Evolutionary conservation across 768 basidiomycete genomes (phyloP), one percentile per base, ranked within the genome.

Genomic region (Collybia mongolica): DNA sequence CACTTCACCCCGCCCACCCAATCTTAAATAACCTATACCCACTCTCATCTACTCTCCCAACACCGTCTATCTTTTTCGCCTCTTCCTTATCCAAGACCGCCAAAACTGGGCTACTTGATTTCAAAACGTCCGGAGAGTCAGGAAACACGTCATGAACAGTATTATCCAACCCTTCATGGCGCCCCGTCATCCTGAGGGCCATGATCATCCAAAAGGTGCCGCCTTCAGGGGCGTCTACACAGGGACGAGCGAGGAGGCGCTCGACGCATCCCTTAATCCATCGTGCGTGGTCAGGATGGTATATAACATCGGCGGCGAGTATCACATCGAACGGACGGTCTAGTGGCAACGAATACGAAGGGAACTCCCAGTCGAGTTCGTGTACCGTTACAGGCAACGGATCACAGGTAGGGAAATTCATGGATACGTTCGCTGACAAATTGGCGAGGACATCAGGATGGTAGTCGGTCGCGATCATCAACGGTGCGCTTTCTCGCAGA

Each of bases 301-400:
- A 93, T 7, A 92, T 74, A 46, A 91, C 83, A 56, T 93, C 90
- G 26, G 91, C 89, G 0, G 84, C 91, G 35, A 93, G 70, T 26
- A 93, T 76, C 19, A 90, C 60, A 48, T 91, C 83, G 66, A 88
- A 90, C 2, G 71, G 65, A 24, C 57, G 48, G 48, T 71, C 61
- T 28, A 75, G 58, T 0, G 74, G 73, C 0, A 66, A 54, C 1
- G 63, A 61, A 47, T 58, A 68, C 9, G 39, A 46, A 2, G 84
- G 80, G 15, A 62, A 42, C 47, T 79, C 74, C 90, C 90, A 92
- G 60, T 91, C 87, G 26, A 93, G 76, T 18, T 65, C 51, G 7
- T 65, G 63, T 23, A 88, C 81, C 2, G 61, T 56, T 20, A 87
- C 66, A 26, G 61, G 58, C 6, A 61, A 35, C 20, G 39, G 39